These are phyloP conservation scores for Brettanomyces bruxellensis DNA, from an alignment of 805 yeast species.

Conservation along the genomic window DNA sequence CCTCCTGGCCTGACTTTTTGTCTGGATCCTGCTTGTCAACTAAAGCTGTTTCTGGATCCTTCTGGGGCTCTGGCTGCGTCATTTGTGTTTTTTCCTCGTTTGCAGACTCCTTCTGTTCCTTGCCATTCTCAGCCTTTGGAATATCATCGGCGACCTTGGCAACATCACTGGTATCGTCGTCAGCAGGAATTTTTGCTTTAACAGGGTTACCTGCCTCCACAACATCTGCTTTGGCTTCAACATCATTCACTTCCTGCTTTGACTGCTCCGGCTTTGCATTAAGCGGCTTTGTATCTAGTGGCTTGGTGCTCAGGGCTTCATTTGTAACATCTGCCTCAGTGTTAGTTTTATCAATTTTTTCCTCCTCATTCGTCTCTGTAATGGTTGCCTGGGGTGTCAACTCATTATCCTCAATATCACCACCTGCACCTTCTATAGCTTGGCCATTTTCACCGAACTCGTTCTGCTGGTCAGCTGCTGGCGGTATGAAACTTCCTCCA, in stretches of 20 bases:
- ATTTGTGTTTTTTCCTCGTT: neutral
- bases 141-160: neutral
- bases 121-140: neutral
- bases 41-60: neutral
- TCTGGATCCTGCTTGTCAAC: slow-evolving; percentile 1
- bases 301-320: neutral
- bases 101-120: neutral
- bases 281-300: neutral
- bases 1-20: slow-evolving; percentile 4
- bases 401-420: neutral
- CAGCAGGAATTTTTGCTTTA: neutral
- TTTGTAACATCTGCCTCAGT: neutral
- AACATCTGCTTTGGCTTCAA: neutral
- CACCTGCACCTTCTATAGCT: neutral
- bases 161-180: neutral
- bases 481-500: neutral
- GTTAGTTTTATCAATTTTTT: neutral
- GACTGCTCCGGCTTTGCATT: slow-evolving; percentile 1
- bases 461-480: neutral
- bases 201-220: neutral
- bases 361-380: slow-evolving; percentile 6
- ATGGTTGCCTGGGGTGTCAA: slow-evolving; percentile 18
- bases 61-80: neutral
- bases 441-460: neutral
- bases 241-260: neutral